Evolutionary conservation across 2,329 filamentous ascomycete species (phyloP), one percentile per base, ranked within the genome.

Genomic region (Periglandula ipomoeae): DNA sequence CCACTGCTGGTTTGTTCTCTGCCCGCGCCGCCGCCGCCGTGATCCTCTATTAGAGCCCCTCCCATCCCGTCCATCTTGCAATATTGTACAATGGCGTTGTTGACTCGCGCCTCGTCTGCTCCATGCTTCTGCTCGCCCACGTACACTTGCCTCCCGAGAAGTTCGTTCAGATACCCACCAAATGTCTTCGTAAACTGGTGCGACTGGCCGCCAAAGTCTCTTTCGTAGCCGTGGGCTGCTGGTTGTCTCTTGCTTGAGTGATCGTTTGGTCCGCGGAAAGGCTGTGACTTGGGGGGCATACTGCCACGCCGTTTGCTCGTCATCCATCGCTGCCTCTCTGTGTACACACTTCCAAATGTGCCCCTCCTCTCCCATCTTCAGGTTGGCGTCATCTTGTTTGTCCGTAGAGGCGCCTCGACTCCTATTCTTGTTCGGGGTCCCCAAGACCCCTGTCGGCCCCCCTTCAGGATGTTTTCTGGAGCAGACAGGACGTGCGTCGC

Each of bases 1-100:
- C 37, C 34, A 27, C 44, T n/a, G 7, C 5, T 38, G 15, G 11
- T 32, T 44, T 24, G 26, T 27, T 34, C 17, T 17, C 23, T 20
- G 19, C 43, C 43, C 43, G 43, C 26, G 32, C n/a, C 43, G 43
- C 35, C 35, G 35, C 19, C n/a, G n/a, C n/a, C n/a, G n/a, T n/a
- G 30, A 8, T 32, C 8, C 8, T 15, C 30, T 32, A 8, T 32
- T 32, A 15, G 5, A 7, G 34, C 15, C 34, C 34, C 15, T 37
- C 34, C 34, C 34, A 5, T 27, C 11, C 26, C 26, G 5, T 11
- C 26, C 26, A 11, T 27, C 26, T 11, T 27, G 15, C 27, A 32
- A 32, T 32, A 32, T 32, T 8, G 4, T 13, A 32, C 27, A 32
- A 32, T 32, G 27, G 27, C 27, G 27, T 32, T 32, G 15, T 32